phyloP scores from a whole-genome alignment of 192 early-diverging fungal genomes.

The Dimargaris verticillata region DNA sequence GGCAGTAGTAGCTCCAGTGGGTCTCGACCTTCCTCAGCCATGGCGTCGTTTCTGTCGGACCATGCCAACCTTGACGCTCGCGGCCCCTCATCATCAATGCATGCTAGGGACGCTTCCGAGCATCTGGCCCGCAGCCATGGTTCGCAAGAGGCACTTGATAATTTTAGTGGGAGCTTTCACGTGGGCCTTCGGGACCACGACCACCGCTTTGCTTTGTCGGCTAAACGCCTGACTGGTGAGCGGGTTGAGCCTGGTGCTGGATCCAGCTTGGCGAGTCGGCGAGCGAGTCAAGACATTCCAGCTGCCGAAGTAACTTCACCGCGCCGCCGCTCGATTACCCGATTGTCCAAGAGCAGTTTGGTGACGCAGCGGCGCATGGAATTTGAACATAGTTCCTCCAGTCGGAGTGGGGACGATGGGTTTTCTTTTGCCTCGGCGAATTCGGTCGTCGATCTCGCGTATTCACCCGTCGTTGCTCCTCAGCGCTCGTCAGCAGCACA shows the following conservation, averaged over 20 bases:
- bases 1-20: too few species aligned
- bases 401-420: background rate
- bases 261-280: background rate
- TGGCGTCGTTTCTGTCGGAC: too few species aligned
- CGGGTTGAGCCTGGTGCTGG: background rate
- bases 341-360: constrained; percentile 1
- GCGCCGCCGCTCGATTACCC: background rate
- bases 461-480: background rate
- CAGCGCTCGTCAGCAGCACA: background rate
- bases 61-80: too few species aligned
- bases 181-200: background rate
- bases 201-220: background rate
- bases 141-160: background rate
- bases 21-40: too few species aligned
- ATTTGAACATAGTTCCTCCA: background rate
- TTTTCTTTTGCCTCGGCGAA: background rate
- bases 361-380: background rate
- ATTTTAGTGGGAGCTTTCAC: background rate
- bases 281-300: background rate
- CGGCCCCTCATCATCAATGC: too few species aligned
- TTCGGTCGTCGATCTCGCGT: background rate
- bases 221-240: background rate
- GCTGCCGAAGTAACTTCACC: background rate
- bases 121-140: background rate
- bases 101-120: background rate